A percentile compares a stretch with the other conserved stretches of the same genome.
These are phyloP conservation scores for Sungouiella thailandica DNA, from an alignment of 805 yeast species.

Conservation along the genomic window DNA sequence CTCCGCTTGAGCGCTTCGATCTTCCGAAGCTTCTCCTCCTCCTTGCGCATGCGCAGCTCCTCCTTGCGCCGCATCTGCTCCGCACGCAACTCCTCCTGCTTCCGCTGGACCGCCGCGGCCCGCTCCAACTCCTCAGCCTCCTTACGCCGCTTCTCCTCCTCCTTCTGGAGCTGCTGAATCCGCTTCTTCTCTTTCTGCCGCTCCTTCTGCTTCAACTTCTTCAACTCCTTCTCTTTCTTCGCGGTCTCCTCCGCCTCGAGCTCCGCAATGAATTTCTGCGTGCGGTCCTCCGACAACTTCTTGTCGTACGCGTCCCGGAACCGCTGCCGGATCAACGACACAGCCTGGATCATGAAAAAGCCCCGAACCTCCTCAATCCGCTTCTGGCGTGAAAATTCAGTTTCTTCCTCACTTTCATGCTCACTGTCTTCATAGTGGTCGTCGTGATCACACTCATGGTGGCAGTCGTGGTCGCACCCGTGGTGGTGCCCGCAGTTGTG, in stretches of 20 bases:
- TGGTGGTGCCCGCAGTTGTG: slow-evolving; percentile 6
- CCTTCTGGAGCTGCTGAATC: slow-evolving; percentile 55
- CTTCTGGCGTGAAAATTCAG: slow-evolving; percentile 56
- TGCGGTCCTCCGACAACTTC: slow-evolving; percentile 71
- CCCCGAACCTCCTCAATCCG: slow-evolving; percentile 74
- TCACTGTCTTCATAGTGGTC: slow-evolving; percentile 18
- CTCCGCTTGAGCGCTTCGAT: slow-evolving; percentile 25
- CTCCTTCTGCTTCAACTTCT: slow-evolving; percentile 60
- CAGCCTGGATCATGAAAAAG: slow-evolving; percentile 73
- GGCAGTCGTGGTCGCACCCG: slow-evolving; percentile 2
- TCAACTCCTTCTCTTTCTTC: slow-evolving; percentile 61
- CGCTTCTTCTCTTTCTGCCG: slow-evolving; percentile 68
- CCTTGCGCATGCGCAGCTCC: slow-evolving; percentile 33
- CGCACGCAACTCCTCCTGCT: slow-evolving; percentile 30
- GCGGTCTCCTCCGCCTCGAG: slow-evolving; percentile 65
- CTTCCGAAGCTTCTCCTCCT: slow-evolving; percentile 46
- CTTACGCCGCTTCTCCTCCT: slow-evolving; percentile 52
- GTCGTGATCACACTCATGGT: slow-evolving; percentile 4
- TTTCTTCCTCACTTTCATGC: slow-evolving; percentile 30
- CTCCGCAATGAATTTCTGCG: slow-evolving; percentile 58
- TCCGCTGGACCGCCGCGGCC: slow-evolving; percentile 23
- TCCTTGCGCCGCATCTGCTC: slow-evolving; percentile 38
- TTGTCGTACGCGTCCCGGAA: slow-evolving; percentile 74
- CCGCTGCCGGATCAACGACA: slow-evolving; percentile 69
- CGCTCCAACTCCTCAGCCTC: slow-evolving; percentile 47